phyloP scores from a whole-genome alignment of 1,284 basidiomycete genomes.

The Trichosporon coremiiforme region DNA sequence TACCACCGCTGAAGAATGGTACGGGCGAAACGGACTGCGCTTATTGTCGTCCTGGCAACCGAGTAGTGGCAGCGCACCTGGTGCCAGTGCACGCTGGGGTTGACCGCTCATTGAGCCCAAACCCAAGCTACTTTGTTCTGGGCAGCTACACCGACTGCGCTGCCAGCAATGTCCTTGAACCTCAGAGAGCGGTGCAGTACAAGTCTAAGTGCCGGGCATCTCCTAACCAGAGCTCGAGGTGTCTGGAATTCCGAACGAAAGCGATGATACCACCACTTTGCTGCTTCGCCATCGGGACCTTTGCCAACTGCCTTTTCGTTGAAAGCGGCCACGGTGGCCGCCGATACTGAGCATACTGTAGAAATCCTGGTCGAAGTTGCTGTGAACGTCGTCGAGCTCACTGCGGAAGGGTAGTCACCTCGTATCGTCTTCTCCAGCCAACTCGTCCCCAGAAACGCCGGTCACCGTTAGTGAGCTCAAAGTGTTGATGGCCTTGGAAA shows the following conservation, averaged over 20 bases:
- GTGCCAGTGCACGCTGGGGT: too few species aligned
- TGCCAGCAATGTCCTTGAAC: too few species aligned
- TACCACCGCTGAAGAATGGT: background rate
- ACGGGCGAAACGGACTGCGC: background rate
- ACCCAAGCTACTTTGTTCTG: too few species aligned
- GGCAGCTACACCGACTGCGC: too few species aligned
- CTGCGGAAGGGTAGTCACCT: background rate
- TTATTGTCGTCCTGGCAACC: constrained; percentile 7
- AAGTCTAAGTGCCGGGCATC: too few species aligned
- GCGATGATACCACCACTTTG: background rate
- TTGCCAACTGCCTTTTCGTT: background rate
- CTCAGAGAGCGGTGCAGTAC: too few species aligned
- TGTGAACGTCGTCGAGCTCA: too few species aligned
- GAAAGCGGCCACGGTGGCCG: background rate
- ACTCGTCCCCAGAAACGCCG: background rate
- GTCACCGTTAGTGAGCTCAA: background rate
- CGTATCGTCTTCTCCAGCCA: too few species aligned
- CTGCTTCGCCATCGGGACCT: background rate
- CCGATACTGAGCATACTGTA: background rate
- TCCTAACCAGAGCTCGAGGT: too few species aligned
- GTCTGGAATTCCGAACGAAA: constrained; percentile 5
- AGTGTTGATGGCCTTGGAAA: too few species aligned
- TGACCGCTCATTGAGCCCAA: too few species aligned
- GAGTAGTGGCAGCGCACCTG: background rate
- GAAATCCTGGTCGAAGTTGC: background rate